phyloP scores from a whole-genome alignment of 2,329 filamentous ascomycete genomes.

The Diplodia corticola region DNA sequence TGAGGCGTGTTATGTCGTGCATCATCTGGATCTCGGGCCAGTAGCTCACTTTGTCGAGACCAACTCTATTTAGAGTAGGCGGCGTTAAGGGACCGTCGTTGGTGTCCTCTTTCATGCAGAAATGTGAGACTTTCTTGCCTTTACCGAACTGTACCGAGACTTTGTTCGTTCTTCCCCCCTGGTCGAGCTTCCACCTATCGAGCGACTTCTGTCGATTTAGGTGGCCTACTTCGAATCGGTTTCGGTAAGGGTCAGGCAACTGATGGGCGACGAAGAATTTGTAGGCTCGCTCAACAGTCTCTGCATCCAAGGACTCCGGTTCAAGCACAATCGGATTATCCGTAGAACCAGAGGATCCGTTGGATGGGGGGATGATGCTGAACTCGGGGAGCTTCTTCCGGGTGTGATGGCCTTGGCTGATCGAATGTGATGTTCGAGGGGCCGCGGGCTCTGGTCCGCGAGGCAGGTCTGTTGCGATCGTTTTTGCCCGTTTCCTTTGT shows the following conservation, averaged over 20 bases:
- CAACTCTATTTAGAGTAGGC: not conserved
- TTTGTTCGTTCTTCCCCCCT: not conserved
- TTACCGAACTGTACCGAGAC: not conserved
- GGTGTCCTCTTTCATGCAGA: no score
- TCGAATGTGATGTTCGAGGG: no score
- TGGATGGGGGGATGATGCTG: not conserved
- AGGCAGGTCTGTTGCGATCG: no score
- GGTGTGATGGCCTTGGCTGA: no score
- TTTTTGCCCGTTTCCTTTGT: no score
- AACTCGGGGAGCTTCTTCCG: not conserved
- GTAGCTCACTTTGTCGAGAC: not conserved
- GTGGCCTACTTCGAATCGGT: not conserved
- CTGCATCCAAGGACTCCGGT: not conserved
- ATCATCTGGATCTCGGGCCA: not conserved
- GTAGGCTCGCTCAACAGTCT: not conserved
- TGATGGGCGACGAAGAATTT: not conserved
- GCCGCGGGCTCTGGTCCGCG: no score
- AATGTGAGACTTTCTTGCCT: no score
- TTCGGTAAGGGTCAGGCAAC: not conserved
- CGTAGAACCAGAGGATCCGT: not conserved
- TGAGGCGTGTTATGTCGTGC: not conserved
- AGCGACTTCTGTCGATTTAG: not conserved
- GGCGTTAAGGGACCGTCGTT: not conserved
- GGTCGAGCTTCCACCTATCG: not conserved
- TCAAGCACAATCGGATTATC: not conserved